A percentile compares a stretch with the other conserved stretches of the same genome.
Conservation (phyloP, 768 basidiomycete genomes). For the Mycena kentingensis region DNA sequence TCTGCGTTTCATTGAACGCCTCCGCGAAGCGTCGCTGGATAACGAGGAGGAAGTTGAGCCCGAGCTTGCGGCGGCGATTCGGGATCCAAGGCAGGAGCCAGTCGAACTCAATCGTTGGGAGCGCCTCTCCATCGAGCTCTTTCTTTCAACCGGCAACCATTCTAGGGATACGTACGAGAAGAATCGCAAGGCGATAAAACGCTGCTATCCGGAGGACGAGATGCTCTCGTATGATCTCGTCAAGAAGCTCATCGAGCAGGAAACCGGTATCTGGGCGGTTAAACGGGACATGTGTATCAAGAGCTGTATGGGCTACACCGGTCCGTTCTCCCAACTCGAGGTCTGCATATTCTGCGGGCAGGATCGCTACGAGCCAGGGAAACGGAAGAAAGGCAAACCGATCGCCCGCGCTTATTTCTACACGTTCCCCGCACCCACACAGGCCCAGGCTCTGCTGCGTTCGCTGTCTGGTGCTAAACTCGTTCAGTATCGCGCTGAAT, state of each 20-base stretch:
- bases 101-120: too few relatives aligned
- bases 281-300: conserved; percentile 35
- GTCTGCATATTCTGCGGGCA: conserved; percentile 3
- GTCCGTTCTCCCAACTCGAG: conserved; percentile 1
- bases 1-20: too few relatives aligned
- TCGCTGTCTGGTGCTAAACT: too few relatives aligned
- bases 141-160: conserved; percentile 22
- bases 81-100: too few relatives aligned
- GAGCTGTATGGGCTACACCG: conserved; percentile 29
- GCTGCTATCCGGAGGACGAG: conserved; percentile 13
- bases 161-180: conserved; percentile 27
- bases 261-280: conserved; percentile 28
- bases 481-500: too few relatives aligned
- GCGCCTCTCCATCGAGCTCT: conserved; percentile 27
- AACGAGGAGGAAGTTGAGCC: too few relatives aligned
- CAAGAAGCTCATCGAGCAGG: conserved; percentile 17
- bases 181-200: conserved; percentile 11
- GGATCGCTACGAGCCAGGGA: conserved; percentile 3
- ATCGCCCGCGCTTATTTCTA: too few relatives aligned
- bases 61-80: too few relatives aligned
- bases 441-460: too few relatives aligned
- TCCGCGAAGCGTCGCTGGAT: too few relatives aligned
- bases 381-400: too few relatives aligned
- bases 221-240: conserved; percentile 25
- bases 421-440: too few relatives aligned